Evolutionary conservation across 2,329 filamentous ascomycete genomes (phyloP), one percentile per base, ranked within the genome.

Genomic region (Pyrenophora tritici-repentis): DNA sequence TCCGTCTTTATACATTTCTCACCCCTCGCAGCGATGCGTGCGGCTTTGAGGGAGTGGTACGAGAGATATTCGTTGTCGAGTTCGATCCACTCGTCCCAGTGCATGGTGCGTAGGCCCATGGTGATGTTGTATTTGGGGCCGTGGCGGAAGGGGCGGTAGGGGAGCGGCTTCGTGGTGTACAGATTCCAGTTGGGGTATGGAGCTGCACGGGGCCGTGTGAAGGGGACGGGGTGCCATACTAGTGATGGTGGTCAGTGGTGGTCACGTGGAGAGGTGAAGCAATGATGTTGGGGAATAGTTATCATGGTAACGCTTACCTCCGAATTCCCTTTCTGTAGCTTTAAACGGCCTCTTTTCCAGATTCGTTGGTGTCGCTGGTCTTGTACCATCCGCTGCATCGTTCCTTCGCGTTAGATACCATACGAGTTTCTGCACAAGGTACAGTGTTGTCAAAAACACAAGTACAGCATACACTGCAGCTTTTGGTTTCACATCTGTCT

Each of bases 1-100:
- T 85, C 82, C 0, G 89, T 93, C 12, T 74, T 74, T 66, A 84
- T 86, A 75, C 88, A 90, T 70, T 87, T 89, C 0, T 73, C 55
- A 0, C 85, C 88, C 0, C 90, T 82, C 56, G 89, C 84, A 12
- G 68, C 63, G 40, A 95, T 89, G 1, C 90, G 83, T 12, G 76
- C 75, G 1, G 82, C 80, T 73, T 95, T 95, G 58, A 87, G 83
- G 26, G 80, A 80, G 73, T 95, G 89, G 68, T 81, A 95, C 45
- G 82, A 83, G 1, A 85, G 80, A 69, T 84, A 95, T 39, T 92
- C 82, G 66, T 88, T 92, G 73, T 95, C 91, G 20, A 95, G 82
- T 73, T 95, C 89, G 65, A 93, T 91, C 89, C 89, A 92, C 49
- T 91, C 86, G 45, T 87, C 82, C 73, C 84, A 86, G 26, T 83